These are phyloP conservation scores for Cymbidium sinense DNA, from an alignment of 106 monocot species.

Conservation along the genomic window DNA sequence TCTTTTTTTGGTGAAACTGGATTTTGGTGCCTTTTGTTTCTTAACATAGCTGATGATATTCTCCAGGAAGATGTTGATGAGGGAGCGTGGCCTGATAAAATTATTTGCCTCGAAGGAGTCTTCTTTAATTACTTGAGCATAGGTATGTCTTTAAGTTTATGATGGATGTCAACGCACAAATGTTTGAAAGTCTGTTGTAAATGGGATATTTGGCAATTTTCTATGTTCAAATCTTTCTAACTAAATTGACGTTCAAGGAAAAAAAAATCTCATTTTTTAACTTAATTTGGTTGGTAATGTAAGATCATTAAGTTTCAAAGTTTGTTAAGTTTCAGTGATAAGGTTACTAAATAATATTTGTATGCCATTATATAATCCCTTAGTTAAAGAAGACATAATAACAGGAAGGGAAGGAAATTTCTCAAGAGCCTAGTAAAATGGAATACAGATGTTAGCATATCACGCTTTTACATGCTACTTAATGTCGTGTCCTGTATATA, in stretches of 20 bases:
- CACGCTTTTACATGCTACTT: not conserved
- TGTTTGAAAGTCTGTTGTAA: not conserved
- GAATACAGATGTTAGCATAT: not conserved
- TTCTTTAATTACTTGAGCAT: slow-evolving; percentile 80
- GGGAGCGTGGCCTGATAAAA: slow-evolving; percentile 30
- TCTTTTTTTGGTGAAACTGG: not conserved
- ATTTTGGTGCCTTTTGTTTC: not conserved
- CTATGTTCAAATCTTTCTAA: not conserved
- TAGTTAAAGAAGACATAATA: not conserved
- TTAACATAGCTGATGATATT: not conserved
- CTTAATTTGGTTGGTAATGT: not conserved
- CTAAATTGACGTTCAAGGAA: not conserved
- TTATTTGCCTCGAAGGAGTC: slow-evolving; percentile 60
- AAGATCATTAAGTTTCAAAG: not conserved
- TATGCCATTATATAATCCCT: not conserved
- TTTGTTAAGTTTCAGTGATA: not conserved
- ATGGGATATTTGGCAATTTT: not conserved
- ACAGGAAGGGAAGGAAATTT: not conserved
- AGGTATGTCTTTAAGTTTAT: slow-evolving; percentile 27
- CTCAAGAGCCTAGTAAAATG: not conserved
- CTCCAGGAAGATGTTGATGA: slow-evolving; percentile 37
- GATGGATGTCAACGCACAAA: not conserved
- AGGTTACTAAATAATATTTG: not conserved
- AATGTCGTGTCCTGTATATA: not conserved
- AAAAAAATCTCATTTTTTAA: not conserved